These are phyloP conservation scores for Albifimbria verrucaria DNA, from an alignment of 2,329 filamentous ascomycete genomes.

Conservation along the genomic window DNA sequence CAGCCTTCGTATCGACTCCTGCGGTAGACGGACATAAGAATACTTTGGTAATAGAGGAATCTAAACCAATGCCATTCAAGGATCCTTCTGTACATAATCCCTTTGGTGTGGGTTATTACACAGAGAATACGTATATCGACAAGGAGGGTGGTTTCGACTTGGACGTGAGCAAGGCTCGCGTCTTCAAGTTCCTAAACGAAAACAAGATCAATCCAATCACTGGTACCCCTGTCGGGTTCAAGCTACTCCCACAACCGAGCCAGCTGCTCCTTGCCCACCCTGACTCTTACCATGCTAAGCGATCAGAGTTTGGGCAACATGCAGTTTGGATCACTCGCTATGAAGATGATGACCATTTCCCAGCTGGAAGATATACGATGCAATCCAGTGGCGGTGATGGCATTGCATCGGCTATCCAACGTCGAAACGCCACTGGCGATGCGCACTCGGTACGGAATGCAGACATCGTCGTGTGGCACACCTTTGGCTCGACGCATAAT, in stretches of 20 bases:
- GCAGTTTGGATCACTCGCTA: constrained; percentile 44
- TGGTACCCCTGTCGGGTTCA: constrained; percentile 45
- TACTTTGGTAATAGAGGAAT: constrained; percentile 41
- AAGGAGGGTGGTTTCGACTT: constrained; percentile 45
- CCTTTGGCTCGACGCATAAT: constrained; percentile 61
- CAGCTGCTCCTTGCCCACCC: constrained; percentile 39
- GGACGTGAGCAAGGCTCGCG: constrained; percentile 43
- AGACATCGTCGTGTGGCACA: constrained; percentile 55
- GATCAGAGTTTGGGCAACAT: constrained; percentile 41
- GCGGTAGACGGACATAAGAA: constrained; percentile 59
- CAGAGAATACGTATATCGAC: constrained; percentile 42
- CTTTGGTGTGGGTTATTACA: constrained; percentile 40
- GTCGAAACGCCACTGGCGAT: constrained; percentile 54
- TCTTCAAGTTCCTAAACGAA: constrained; percentile 49
- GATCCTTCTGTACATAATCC: constrained; percentile 38
- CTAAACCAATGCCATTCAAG: constrained; percentile 37
- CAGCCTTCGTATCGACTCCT: constrained; percentile 61
- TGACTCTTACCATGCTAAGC: constrained; percentile 33
- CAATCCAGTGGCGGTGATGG: constrained; percentile 42
- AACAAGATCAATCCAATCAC: constrained; percentile 38
- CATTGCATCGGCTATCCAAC: constrained; percentile 27
- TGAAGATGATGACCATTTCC: constrained; percentile 39
- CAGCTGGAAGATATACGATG: constrained; percentile 40
- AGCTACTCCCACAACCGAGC: constrained; percentile 51
- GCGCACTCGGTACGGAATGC: constrained; percentile 51